Conservation (phyloP, 2,329 filamentous ascomycete species). For the Ceratocystis papillata region DNA sequence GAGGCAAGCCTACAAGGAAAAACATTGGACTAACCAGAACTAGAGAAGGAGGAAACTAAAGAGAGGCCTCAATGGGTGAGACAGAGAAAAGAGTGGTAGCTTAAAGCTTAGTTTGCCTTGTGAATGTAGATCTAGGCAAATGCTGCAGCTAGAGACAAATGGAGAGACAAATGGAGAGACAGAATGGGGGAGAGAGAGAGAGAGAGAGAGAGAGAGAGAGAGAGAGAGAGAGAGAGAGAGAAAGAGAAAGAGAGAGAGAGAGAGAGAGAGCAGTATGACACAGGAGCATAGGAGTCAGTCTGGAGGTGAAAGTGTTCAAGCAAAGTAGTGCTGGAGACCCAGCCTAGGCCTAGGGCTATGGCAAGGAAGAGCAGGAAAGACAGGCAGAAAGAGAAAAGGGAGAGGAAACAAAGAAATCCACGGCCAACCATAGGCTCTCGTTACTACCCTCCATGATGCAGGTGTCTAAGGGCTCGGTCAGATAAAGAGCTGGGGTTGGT, state of each 20-base stretch:
- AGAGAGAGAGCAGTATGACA: not conserved
- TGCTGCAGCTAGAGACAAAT: not conserved
- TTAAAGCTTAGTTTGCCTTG: not conserved
- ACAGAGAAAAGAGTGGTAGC: not conserved
- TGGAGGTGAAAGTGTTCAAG: too few relatives aligned
- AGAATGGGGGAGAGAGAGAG: not conserved
- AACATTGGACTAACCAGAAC: not conserved
- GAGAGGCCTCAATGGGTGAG: not conserved
- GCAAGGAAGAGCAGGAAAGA: not conserved
- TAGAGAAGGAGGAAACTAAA: not conserved
- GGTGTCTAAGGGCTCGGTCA: not conserved
- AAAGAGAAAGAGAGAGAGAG: not conserved
- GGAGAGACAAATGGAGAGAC: too few relatives aligned
- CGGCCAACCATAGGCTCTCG: not conserved
- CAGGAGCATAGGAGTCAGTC: too few relatives aligned
- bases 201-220: not conserved
- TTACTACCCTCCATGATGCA: slow-evolving; percentile 3
- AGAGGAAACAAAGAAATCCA: not conserved
- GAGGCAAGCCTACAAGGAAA: not conserved
- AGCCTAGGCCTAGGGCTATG: not conserved
- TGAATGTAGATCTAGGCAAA: not conserved
- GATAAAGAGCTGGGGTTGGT: not conserved
- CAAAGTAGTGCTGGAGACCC: too few relatives aligned
- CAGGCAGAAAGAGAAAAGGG: not conserved
- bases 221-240: not conserved